A percentile compares a stretch with the other conserved stretches of the same genome.
These are phyloP conservation scores for Hawksworthiomyces lignivorus DNA, from an alignment of 2,329 filamentous ascomycete species.

Conservation along the genomic window DNA sequence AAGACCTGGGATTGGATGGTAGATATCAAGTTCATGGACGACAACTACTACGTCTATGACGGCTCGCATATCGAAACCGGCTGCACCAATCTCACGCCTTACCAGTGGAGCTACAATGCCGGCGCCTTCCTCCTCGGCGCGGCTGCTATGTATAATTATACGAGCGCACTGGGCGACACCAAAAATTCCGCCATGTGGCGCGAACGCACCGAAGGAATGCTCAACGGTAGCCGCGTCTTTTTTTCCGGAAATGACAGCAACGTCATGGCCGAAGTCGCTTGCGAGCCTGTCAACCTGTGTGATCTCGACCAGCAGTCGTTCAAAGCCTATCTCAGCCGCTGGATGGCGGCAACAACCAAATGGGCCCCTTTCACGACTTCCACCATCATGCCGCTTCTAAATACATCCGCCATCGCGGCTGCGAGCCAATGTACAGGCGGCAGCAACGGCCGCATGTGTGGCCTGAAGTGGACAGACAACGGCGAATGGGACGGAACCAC, in stretches of 20 bases:
- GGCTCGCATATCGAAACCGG: constrained; percentile 50
- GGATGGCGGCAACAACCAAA: constrained; percentile 54
- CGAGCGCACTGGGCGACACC: constrained; percentile 23
- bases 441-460: constrained; percentile 49
- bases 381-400: constrained; percentile 44
- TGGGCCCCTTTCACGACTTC: constrained; percentile 53
- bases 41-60: constrained; percentile 52
- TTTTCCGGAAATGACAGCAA: constrained; percentile 43
- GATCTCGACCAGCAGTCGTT: constrained; percentile 56
- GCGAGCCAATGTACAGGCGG: constrained; percentile 51
- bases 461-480: constrained; percentile 45
- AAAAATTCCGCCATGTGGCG: constrained; percentile 39
- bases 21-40: constrained; percentile 48
- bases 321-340: constrained; percentile 55
- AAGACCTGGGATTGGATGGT: constrained; percentile 64
- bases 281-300: constrained; percentile 54
- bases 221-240: constrained; percentile 46
- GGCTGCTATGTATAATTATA: constrained; percentile 62
- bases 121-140: constrained; percentile 59
- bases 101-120: constrained; percentile 64
- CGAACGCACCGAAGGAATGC: constrained; percentile 47
- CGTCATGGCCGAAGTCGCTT: constrained; percentile 59
- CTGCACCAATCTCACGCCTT: constrained; percentile 49
- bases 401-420: constrained; percentile 49
- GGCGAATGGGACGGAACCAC: constrained; percentile 46